Percentiles rank a stretch among this genome's conserved stretches.
phyloP scores from a whole-genome alignment of 176 grass and related monocot species.

The Urochloa ruziziensis region DNA sequence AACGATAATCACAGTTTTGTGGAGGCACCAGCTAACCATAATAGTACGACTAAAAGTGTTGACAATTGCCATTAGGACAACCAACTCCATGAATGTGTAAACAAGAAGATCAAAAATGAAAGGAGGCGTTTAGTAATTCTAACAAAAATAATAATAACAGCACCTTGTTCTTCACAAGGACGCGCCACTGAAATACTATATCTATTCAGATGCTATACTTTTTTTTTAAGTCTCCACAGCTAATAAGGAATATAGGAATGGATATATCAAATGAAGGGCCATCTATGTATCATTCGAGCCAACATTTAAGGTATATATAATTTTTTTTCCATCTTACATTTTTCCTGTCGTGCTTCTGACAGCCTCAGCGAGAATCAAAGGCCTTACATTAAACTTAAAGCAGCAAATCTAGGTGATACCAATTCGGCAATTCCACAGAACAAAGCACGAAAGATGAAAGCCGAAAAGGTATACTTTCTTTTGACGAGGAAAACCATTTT shows the following conservation, averaged over 20 bases:
- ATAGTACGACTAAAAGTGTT: not conserved
- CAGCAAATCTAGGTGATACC: not conserved
- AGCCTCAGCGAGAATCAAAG: not conserved
- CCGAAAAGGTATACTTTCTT: not conserved
- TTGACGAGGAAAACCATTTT: not conserved
- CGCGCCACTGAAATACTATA: too few species aligned
- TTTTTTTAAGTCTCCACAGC: not conserved
- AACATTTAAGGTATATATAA: not conserved
- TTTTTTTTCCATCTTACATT: not conserved
- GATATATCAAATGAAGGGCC: not conserved
- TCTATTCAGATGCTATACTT: not conserved
- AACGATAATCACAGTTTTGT: not conserved
- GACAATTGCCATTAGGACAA: too few species aligned
- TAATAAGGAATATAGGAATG: not conserved
- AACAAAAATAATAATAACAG: too few species aligned
- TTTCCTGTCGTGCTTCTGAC: not conserved
- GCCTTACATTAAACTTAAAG: too few species aligned
- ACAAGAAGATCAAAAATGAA: not conserved
- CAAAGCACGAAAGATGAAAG: too few species aligned
- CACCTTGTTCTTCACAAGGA: not conserved
- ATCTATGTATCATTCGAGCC: not conserved
- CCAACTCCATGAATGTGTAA: too few species aligned
- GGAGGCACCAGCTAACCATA: not conserved
- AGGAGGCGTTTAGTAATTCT: not conserved
- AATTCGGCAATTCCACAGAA: not conserved